These are phyloP conservation scores for Plasmopara muralis DNA, from an alignment of 352 stramenopile species.

Conservation along the genomic window DNA sequence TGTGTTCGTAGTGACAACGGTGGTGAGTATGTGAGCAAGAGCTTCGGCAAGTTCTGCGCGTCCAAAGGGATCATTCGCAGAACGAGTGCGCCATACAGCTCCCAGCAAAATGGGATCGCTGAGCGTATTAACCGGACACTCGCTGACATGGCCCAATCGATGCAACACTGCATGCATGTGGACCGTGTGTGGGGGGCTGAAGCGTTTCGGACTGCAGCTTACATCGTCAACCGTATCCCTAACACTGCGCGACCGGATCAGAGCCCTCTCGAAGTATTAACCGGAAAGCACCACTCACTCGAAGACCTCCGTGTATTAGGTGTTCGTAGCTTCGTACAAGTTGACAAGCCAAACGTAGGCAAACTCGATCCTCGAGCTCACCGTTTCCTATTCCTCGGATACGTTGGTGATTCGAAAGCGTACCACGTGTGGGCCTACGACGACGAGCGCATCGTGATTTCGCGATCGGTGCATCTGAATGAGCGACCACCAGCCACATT, in stretches of 20 bases:
- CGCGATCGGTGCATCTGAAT: neutral
- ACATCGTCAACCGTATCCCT: neutral
- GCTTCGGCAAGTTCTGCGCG: neutral
- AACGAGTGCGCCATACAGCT: neutral
- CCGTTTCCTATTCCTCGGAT: neutral
- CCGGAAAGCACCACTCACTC: neutral
- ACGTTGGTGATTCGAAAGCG: too few species aligned
- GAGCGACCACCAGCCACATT: neutral
- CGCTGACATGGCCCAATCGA: neutral
- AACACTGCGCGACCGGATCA: neutral
- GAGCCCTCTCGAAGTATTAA: neutral
- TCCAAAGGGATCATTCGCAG: neutral
- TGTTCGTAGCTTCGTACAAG: neutral
- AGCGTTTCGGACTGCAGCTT: neutral
- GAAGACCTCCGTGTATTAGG: neutral
- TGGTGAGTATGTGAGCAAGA: neutral
- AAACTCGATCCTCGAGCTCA: neutral
- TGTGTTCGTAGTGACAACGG: constrained; percentile 1
- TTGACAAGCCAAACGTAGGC: neutral
- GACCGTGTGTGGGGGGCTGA: neutral
- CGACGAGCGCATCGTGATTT: neutral
- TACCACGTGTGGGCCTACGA: neutral
- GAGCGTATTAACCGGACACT: neutral
- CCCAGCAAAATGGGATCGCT: neutral
- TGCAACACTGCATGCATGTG: neutral